These are phyloP conservation scores for Eimeria falciformis DNA, from an alignment of 169 alveolate genomes.

Conservation along the genomic window DNA sequence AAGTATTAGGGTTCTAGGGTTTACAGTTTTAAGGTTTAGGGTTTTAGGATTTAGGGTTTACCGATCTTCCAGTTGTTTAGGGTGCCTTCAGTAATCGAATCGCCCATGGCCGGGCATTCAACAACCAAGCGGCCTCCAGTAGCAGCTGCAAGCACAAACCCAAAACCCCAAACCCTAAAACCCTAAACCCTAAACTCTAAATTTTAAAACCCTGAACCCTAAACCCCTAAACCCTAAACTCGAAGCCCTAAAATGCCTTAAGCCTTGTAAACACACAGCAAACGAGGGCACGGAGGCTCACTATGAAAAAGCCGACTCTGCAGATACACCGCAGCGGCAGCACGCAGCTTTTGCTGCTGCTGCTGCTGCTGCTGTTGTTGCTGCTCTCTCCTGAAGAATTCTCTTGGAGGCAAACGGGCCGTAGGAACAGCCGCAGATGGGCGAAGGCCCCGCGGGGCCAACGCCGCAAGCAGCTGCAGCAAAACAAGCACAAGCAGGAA, in stretches of 20 bases:
- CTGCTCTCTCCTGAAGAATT: not conserved
- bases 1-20: no score
- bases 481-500: not conserved
- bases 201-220: no score
- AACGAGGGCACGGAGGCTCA: not conserved
- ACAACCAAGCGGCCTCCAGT: constrained; percentile 70
- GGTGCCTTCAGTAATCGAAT: constrained; percentile 92
- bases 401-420: not conserved
- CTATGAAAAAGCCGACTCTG: not conserved
- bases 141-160: not conserved
- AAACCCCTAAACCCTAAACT: not conserved
- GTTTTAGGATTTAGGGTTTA: constrained; percentile 17
- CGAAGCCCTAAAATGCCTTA: not conserved
- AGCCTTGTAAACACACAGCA: not conserved
- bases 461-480: constrained; percentile 29
- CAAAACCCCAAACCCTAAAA: not conserved
- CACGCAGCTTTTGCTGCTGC: constrained; percentile 24
- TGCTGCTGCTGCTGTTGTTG: constrained; percentile 10
- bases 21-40: no score
- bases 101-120: constrained; percentile 90
- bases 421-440: not conserved
- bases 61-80: constrained; percentile 86
- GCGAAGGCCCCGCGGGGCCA: constrained; percentile 8
- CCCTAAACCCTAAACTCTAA: not conserved
- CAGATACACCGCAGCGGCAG: not conserved